A percentile compares a stretch with the other conserved stretches of the same genome.
Evolutionary conservation across 805 yeast species (phyloP).

Genomic region (Pichia rugopelliculosa): DNA sequence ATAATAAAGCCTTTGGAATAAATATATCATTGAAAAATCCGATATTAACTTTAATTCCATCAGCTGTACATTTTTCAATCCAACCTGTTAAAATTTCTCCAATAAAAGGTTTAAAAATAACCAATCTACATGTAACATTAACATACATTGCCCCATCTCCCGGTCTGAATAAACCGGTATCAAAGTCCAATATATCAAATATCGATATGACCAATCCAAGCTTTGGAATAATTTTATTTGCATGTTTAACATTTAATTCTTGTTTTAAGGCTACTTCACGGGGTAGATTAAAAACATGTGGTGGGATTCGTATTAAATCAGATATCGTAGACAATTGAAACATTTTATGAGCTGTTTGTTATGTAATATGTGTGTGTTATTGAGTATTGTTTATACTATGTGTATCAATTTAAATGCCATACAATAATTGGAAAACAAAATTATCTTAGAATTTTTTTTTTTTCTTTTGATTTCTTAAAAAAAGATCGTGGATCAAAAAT

Average conservation of each 20-base stretch:
- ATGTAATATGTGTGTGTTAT: not conserved
- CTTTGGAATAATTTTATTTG: slow-evolving; percentile 78
- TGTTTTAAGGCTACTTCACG: slow-evolving; percentile 66
- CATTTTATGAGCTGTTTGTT: slow-evolving; percentile 38
- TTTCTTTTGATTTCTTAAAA: too few relatives aligned
- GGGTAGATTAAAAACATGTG: slow-evolving; percentile 70
- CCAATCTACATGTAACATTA: slow-evolving; percentile 62
- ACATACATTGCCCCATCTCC: slow-evolving; percentile 91
- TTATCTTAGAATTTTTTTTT: too few relatives aligned
- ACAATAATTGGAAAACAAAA: not conserved
- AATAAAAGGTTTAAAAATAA: slow-evolving; percentile 88
- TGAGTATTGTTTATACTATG: not conserved
- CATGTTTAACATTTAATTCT: slow-evolving; percentile 76
- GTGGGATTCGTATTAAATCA: slow-evolving; percentile 84
- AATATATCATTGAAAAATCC: slow-evolving; percentile 90
- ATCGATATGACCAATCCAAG: slow-evolving; percentile 79
- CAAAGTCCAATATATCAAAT: slow-evolving; percentile 75
- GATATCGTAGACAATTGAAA: slow-evolving; percentile 74
- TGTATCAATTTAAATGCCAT: too few relatives aligned
- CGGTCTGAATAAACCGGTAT: slow-evolving; percentile 84
- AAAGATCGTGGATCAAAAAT: too few relatives aligned
- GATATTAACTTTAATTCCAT: slow-evolving; percentile 78
- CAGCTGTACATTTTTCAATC: slow-evolving; percentile 80
- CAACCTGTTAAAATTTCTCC: slow-evolving; percentile 93
- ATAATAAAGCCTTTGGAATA: slow-evolving; percentile 75